Evolutionary conservation across 2,329 filamentous ascomycete genomes (phyloP).

Genomic region (Talaromyces sp.): DNA sequence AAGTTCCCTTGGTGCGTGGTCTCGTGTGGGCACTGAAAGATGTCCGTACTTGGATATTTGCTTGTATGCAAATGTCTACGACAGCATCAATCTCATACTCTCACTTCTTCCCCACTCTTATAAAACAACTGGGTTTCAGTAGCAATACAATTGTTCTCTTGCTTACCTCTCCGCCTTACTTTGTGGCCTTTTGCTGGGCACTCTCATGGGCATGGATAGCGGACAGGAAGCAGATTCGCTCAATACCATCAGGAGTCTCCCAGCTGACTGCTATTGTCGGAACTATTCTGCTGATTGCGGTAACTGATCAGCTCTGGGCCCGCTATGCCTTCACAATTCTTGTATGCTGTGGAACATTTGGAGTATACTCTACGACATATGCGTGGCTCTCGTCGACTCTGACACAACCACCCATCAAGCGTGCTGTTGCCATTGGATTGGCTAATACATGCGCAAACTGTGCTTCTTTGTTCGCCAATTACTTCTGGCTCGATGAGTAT

Average conservation of each 20-base stretch:
- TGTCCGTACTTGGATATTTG: constrained; percentile 15
- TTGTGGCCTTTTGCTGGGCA: constrained; percentile 16
- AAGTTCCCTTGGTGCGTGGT: constrained; percentile 13
- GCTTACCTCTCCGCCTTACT: constrained; percentile 21
- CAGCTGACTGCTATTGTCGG: constrained; percentile 11
- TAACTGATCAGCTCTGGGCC: constrained; percentile 11
- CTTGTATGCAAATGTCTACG: constrained; percentile 15
- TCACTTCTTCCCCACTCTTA: constrained; percentile 25
- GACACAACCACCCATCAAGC: constrained; percentile 16
- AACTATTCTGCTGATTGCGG: constrained; percentile 11
- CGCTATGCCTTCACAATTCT: constrained; percentile 16
- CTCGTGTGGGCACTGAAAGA: constrained; percentile 14
- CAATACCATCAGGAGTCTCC: constrained; percentile 11
- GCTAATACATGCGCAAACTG: constrained; percentile 17
- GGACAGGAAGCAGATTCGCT: constrained; percentile 11
- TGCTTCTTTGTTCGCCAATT: constrained; percentile 16
- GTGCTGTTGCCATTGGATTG: constrained; percentile 13
- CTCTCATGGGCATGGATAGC: constrained; percentile 15
- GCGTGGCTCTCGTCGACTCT: constrained; percentile 17
- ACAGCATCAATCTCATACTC: constrained; percentile 19
- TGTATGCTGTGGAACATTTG: constrained; percentile 16
- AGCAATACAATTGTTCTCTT: constrained; percentile 18
- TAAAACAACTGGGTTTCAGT: constrained; percentile 18
- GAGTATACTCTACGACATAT: constrained; percentile 16
- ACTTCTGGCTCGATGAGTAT: constrained; percentile 18